Conservation (phyloP, 129 eudicot species). For the Centella asiatica region DNA sequence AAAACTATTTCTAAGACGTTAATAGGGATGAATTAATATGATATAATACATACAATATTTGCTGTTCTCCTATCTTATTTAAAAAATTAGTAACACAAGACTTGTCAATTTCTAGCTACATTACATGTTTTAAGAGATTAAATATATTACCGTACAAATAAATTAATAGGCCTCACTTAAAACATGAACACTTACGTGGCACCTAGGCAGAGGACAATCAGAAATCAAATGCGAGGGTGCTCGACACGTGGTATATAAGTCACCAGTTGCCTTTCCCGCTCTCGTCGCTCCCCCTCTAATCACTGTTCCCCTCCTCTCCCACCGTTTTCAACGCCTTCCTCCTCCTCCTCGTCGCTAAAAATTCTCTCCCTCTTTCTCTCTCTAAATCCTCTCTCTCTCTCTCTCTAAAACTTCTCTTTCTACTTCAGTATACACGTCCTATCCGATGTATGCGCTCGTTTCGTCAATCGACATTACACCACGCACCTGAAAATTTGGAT, state of each 20-base stretch:
- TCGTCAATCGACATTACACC: not conserved
- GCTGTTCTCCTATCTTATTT: no score
- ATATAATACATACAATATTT: no score
- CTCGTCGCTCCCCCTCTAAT: not conserved
- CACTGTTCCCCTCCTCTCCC: no score
- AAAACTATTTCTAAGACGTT: no score
- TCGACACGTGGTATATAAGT: conserved; percentile 2
- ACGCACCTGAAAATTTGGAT: not conserved
- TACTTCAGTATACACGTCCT: not conserved
- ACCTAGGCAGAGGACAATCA: not conserved
- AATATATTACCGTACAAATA: no score
- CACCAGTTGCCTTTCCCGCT: not conserved
- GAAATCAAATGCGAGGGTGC: not conserved
- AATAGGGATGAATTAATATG: no score
- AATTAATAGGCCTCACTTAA: no score
- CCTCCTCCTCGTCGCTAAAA: not conserved
- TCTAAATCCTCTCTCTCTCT: not conserved
- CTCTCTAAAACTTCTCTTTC: no score
- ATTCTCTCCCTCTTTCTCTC: not conserved
- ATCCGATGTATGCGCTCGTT: no score
- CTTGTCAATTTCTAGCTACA: no score
- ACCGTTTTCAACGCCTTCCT: not conserved
- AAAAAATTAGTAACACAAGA: no score
- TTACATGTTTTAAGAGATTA: no score
- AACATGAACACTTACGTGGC: not conserved